phyloP scores from a whole-genome alignment of 345 rosid species.

The Gossypium raimondii region DNA sequence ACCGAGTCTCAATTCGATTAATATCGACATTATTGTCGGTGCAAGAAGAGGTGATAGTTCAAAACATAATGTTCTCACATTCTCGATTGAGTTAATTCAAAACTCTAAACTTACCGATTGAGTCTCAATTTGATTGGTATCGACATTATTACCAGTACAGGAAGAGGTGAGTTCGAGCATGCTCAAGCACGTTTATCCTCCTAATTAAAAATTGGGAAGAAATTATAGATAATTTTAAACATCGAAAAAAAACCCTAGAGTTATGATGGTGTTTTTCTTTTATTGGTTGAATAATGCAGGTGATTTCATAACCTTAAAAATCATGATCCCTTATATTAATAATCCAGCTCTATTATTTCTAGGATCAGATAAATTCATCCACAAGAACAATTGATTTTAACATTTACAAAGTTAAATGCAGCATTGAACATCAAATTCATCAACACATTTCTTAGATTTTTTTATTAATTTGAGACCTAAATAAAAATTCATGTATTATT shows the following conservation, averaged over 20 bases:
- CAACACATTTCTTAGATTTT: neutral
- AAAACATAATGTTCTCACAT: neutral
- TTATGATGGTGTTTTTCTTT: too few species aligned
- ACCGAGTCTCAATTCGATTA: too few species aligned
- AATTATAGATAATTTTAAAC: too few species aligned
- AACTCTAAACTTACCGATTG: neutral
- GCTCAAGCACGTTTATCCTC: too few species aligned
- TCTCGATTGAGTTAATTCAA: slow-evolving; percentile 7
- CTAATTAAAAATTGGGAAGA: too few species aligned
- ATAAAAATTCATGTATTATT: slow-evolving; percentile 5
- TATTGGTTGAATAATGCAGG: too few species aligned
- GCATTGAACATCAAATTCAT: neutral
- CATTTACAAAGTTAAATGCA: neutral
- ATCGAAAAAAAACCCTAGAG: too few species aligned
- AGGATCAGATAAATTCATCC: neutral
- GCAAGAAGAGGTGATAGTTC: neutral
- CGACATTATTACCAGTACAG: too few species aligned
- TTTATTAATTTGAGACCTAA: neutral
- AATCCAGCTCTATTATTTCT: too few species aligned
- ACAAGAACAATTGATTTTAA: neutral
- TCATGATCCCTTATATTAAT: neutral
- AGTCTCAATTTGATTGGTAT: too few species aligned
- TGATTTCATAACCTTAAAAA: neutral
- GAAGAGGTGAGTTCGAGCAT: neutral
- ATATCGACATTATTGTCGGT: too few species aligned